phyloP scores from a whole-genome alignment of 306 rosid genomes.

The Quercus rubra region DNA sequence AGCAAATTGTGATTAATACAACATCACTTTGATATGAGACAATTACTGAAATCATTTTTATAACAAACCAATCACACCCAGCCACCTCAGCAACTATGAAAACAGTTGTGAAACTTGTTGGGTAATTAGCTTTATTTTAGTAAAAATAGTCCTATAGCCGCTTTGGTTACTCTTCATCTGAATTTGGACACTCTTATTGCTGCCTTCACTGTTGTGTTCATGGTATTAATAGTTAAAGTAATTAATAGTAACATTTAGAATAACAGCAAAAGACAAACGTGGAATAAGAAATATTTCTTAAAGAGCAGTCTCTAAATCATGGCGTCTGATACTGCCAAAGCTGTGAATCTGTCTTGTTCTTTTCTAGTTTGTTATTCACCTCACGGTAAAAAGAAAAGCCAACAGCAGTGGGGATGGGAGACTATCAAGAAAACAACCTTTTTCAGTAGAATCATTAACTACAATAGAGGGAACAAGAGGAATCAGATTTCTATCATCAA shows the following conservation, averaged over 20 bases:
- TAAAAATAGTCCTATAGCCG: too few relatives aligned
- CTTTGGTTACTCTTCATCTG: too few relatives aligned
- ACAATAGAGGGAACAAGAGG: conserved; percentile 13
- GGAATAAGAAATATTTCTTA: not conserved
- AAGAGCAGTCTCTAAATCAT: conserved; percentile 9
- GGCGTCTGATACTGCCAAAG: conserved; percentile 20
- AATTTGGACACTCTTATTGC: too few relatives aligned
- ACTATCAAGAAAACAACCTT: conserved; percentile 24
- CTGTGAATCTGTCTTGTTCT: conserved; percentile 20
- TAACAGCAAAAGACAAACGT: not conserved
- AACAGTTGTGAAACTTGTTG: too few relatives aligned
- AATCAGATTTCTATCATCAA: conserved; percentile 24
- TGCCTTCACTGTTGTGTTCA: too few relatives aligned
- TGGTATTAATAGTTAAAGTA: too few relatives aligned
- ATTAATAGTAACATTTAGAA: not conserved
- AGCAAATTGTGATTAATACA: too few relatives aligned
- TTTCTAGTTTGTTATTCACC: conserved; percentile 8
- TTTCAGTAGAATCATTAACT: conserved; percentile 30
- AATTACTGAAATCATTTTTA: too few relatives aligned
- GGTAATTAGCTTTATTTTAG: too few relatives aligned
- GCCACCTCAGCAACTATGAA: too few relatives aligned
- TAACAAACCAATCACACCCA: too few relatives aligned
- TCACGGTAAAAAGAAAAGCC: conserved; percentile 10
- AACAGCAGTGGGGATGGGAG: conserved; percentile 7
- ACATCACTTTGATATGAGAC: too few relatives aligned